A percentile compares a stretch with the other conserved stretches of the same genome.
These are phyloP conservation scores for Fusarium nanum DNA, from an alignment of 2,329 filamentous ascomycete species.

Conservation along the genomic window DNA sequence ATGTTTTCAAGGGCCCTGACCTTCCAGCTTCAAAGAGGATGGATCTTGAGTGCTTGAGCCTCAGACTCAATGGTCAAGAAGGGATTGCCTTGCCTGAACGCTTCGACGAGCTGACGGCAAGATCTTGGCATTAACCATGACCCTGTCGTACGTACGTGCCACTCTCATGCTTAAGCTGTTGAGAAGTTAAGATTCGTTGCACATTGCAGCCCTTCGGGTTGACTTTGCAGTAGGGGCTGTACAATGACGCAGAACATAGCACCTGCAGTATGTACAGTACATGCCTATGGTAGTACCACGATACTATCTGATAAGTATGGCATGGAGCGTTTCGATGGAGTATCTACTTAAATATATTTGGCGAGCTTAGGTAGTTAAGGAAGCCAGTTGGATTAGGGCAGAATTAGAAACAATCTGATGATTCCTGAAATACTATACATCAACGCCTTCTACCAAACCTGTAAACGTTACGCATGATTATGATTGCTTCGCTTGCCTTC, in stretches of 20 bases:
- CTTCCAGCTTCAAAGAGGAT: not conserved
- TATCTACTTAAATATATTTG: not conserved
- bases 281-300: not conserved
- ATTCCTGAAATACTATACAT: constrained; percentile 8
- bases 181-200: not conserved
- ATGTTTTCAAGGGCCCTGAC: not conserved
- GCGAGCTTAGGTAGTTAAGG: not conserved
- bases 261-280: not conserved
- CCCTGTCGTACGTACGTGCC: not conserved
- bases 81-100: not conserved
- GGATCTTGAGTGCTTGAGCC: not conserved
- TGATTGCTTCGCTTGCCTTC: not conserved
- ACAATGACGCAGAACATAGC: not conserved
- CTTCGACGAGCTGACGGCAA: not conserved
- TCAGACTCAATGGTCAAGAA: not conserved
- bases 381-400: constrained; percentile 9
- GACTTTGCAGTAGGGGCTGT: not conserved
- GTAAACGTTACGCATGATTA: not conserved
- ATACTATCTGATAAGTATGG: not conserved
- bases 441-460: constrained; percentile 16
- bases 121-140: not conserved
- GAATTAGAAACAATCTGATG: constrained; percentile 13
- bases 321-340: not conserved
- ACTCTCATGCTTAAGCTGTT: not conserved
- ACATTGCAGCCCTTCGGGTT: not conserved